A percentile compares a stretch with the other conserved stretches of the same genome.
phyloP scores from a whole-genome alignment of 2,329 filamentous ascomycete species.

The Talaromyces sp. region DNA sequence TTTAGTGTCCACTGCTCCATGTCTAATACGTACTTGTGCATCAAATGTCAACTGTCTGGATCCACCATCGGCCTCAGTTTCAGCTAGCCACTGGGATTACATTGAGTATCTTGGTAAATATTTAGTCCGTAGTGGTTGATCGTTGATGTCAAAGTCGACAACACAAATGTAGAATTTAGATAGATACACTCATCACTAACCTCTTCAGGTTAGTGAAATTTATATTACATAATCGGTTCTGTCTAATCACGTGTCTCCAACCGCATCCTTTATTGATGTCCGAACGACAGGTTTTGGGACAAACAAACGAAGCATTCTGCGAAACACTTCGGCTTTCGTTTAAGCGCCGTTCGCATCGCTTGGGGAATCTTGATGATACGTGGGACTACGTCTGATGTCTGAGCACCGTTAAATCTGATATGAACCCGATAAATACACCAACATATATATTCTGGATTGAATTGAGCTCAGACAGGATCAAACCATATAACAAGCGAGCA shows the following conservation, averaged over 20 bases:
- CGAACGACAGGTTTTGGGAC: not conserved
- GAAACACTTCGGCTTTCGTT: not conserved
- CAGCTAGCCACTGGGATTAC: not conserved
- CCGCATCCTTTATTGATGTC: conserved; percentile 1
- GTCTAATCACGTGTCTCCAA: not conserved
- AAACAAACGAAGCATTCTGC: not conserved
- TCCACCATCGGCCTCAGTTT: not conserved
- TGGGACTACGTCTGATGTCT: not conserved
- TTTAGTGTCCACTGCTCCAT: not conserved
- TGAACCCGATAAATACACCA: not conserved
- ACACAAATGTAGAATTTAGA: no score
- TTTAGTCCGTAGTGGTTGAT: no score
- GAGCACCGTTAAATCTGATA: not conserved
- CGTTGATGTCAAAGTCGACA: no score
- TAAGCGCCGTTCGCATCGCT: not conserved
- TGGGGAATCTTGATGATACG: not conserved
- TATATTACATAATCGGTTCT: not conserved
- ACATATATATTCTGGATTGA: not conserved
- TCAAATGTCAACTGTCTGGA: not conserved
- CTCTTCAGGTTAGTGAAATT: not conserved
- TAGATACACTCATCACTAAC: no score
- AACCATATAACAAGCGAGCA: not conserved
- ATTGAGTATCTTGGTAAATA: not conserved
- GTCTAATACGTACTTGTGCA: no score
- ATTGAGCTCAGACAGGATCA: not conserved